phyloP scores from a whole-genome alignment of 768 basidiomycete genomes.

The Chalciporus pseudorubinellus region DNA sequence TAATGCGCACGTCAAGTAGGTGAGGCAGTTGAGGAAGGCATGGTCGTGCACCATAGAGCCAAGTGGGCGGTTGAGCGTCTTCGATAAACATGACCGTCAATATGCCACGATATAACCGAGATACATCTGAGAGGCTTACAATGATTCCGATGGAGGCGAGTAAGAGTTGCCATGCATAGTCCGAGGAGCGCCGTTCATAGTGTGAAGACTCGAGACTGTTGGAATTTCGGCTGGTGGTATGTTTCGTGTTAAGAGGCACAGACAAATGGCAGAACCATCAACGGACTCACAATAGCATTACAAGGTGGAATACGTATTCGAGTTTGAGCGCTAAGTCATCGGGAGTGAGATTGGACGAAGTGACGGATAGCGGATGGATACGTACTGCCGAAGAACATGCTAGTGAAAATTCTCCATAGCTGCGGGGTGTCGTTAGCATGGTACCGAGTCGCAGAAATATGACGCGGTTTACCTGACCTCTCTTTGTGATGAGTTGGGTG shows the following conservation, averaged over 20 bases:
- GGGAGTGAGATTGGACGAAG: neutral
- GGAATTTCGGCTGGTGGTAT: constrained; percentile 54
- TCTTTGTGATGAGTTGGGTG: constrained; percentile 39
- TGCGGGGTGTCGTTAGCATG: constrained; percentile 25
- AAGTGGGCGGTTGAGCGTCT: constrained; percentile 64
- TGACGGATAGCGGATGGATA: neutral
- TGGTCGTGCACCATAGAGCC: constrained; percentile 53
- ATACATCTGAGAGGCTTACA: constrained; percentile 39
- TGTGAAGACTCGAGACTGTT: constrained; percentile 62
- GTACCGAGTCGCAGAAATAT: neutral
- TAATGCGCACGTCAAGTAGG: constrained; percentile 66
- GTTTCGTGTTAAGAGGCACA: neutral
- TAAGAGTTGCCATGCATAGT: constrained; percentile 74
- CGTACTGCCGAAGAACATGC: constrained; percentile 71
- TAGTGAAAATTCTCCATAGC: constrained; percentile 73
- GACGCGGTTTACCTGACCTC: constrained; percentile 49
- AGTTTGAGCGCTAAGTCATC: constrained; percentile 27
- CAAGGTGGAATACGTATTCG: constrained; percentile 40
- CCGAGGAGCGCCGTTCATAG: constrained; percentile 60
- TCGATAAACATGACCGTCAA: neutral
- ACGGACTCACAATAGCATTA: constrained; percentile 40
- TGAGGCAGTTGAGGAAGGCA: constrained; percentile 63
- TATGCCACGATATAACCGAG: neutral
- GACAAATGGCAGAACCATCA: neutral
- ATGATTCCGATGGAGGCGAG: constrained; percentile 55